A percentile compares a stretch with the other conserved stretches of the same genome.
phyloP scores from a whole-genome alignment of 495 filamentous ascomycete species.

The Massariosphaeria phaeospora region DNA sequence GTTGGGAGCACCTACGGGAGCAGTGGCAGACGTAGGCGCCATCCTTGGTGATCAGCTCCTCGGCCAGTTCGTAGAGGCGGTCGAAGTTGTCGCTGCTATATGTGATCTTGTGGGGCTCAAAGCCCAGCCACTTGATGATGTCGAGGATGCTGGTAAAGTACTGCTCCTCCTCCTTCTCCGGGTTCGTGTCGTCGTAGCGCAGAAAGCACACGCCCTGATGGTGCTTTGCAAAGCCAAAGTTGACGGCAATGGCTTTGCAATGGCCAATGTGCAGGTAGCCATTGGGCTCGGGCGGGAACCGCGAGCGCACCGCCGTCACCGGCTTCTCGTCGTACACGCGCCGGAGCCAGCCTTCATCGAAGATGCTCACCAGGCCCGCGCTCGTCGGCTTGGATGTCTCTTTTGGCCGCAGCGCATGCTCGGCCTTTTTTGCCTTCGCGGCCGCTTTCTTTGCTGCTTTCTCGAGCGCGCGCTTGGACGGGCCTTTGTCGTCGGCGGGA shows the following conservation, averaged over 20 bases:
- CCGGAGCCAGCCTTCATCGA: conserved; percentile 77
- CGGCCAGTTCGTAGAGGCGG: conserved; percentile 77
- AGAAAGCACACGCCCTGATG: conserved; percentile 68
- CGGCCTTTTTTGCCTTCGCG: conserved; percentile 37
- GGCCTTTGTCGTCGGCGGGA: conserved; percentile 30
- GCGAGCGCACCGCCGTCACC: conserved; percentile 60
- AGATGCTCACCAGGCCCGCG: conserved; percentile 57
- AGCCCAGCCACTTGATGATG: conserved; percentile 46
- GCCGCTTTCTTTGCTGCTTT: conserved; percentile 36
- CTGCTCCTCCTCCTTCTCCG: conserved; percentile 44
- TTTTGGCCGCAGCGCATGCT: conserved; percentile 33
- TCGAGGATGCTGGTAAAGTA: conserved; percentile 44
- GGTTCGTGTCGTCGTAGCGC: conserved; percentile 47
- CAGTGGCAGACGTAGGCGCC: conserved; percentile 80
- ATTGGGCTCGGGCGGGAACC: conserved; percentile 91
- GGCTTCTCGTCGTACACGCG: conserved; percentile 76
- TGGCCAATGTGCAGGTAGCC: conserved; percentile 85
- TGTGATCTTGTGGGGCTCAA: conserved; percentile 58
- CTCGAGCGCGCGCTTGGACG: conserved; percentile 37
- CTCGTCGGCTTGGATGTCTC: conserved; percentile 9
- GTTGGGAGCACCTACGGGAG: conserved; percentile 45
- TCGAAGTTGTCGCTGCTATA: conserved; percentile 82
- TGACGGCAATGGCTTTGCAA: conserved; percentile 92
- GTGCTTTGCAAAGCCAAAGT: conserved; percentile 89
- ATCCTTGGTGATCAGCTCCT: conserved; percentile 69